Evolutionary conservation across 108 stramenopile genomes (phyloP), one percentile per base, ranked within the genome.

Genomic region (Nitzschia inconspicua): DNA sequence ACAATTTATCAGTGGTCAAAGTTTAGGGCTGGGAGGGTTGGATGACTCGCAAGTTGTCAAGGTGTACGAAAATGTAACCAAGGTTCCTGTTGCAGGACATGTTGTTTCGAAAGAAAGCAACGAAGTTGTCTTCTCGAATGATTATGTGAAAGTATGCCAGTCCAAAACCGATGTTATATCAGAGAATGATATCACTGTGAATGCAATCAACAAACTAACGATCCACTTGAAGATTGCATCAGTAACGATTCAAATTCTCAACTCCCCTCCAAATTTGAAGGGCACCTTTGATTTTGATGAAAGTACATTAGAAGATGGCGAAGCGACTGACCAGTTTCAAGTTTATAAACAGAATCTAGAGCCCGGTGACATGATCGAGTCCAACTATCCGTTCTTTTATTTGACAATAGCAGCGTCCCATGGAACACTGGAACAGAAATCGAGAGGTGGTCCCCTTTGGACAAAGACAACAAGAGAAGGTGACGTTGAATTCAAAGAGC

Each of bases 1-100:
- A 42, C 84, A 88, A 44, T 87, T 88, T 47, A 79, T 85, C 24
- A 61, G 58, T 4, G 89, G 79, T 2, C 49, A 64, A 2, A 65
- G 73, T 23, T 44, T 88, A 40, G 89, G 89, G 32, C 46, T 86
- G 63, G 69, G 60, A 7, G 63, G 57, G 48, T 29, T 77, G 27
- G 89, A 91, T 58, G 89, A 91, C 51, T 85, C 85, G 19, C 67
- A 70, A 50, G 84, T 91, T 27, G 84, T 87, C 1, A 65, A 82
- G 56, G 86, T 88, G 2, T 88, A 91, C 55, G 89, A 91, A 58
- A 55, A 40, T 22, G 46, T 86, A 3, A 71, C 73, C 11, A 82
- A 74, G 25, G 84, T 79, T 10, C 67, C 82, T 9, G 84, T 86
- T 3, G 62, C 35, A 13, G 47, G 13, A 34, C n/a, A 8, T 6